Evolutionary conservation across 169 alveolate species (phyloP).

Genomic region (Cryptosporidium muris): DNA sequence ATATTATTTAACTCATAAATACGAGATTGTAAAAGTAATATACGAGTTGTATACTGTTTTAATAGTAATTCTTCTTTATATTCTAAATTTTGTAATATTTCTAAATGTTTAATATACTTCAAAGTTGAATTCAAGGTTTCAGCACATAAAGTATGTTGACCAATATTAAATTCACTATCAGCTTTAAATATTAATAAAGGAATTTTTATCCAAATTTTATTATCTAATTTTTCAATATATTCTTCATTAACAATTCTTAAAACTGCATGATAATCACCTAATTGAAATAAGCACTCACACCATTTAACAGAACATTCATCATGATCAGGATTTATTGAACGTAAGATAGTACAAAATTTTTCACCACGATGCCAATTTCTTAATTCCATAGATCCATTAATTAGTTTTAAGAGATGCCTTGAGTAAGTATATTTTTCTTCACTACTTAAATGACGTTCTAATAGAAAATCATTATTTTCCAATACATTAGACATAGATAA

Average conservation of each 20-base stretch:
- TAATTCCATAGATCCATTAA: conserved; percentile 46
- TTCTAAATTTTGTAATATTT: background rate
- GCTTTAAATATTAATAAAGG: conserved; percentile 25
- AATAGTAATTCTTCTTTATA: background rate
- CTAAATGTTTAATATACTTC: background rate
- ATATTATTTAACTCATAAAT: conserved; percentile 45
- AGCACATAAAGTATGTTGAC: conserved; percentile 15
- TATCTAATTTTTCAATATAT: background rate
- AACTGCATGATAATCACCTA: conserved; percentile 55
- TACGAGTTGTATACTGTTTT: conserved; percentile 15
- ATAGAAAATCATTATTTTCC: no score
- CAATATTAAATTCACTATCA: conserved; percentile 49
- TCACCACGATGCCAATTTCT: conserved; percentile 68
- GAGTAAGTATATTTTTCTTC: conserved; percentile 3
- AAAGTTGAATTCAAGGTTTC: conserved; percentile 31
- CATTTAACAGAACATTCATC: conserved; percentile 12
- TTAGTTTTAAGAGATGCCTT: conserved; percentile 16
- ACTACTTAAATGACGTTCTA: background rate
- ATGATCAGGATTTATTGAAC: conserved; percentile 17
- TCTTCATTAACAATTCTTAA: conserved; percentile 16
- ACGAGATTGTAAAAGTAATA: conserved; percentile 33
- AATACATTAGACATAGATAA: no score
- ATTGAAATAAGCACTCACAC: conserved; percentile 38
- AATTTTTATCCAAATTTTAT: background rate
- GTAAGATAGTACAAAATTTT: conserved; percentile 43